Evolutionary conservation across 352 stramenopile genomes (phyloP), one percentile per base, ranked within the genome.

Genomic region (Phytophthora gonapodyides): DNA sequence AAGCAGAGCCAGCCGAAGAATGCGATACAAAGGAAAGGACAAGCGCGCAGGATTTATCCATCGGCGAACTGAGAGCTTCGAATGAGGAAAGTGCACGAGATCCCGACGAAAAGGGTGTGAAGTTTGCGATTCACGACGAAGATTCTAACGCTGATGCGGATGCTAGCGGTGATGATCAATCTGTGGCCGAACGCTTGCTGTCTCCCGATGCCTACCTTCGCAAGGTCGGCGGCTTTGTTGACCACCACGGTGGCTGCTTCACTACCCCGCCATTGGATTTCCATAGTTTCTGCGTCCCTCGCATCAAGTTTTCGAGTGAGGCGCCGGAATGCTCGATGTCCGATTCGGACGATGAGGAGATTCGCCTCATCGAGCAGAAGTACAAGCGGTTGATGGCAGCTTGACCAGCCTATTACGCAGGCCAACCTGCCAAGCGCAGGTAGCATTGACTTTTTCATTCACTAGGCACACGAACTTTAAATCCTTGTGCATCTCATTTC

Each of bases 291-390:
- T 91, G 77, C 34, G 82, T 93, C n/a, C 84, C 84, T 42, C 82
- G 78, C 31, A 93, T 93, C 57, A 88, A 88, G 42, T 89, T 85
- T 68, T 61, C 71, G 5, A 54, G 24, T 8, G 76, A 86, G 30
- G 43, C 57, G 15, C 37, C 62, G 0, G 64, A 62, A 38, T 74
- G 57, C 36, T 55, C 44, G 17, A 34, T 72, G 43, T 87, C 75
- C 5, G 84, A 93, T 59, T 91, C 84, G 17, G 84, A 93, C 40
- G 84, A 93, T 24, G 84, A 91, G 40, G 84, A 93, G 53, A 75
- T 91, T 27, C 71, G 78, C 7, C 75, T 79, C 56, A 93, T 93
- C 36, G 82, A 91, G 61, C 72, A 84, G 30, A 93, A 93, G 48
- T 93, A 93, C 60, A 78, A 76, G 49, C 64, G 60, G 21, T 57